Conservation (phyloP, 78 protist species). For the Reticulomyxa filosa region DNA sequence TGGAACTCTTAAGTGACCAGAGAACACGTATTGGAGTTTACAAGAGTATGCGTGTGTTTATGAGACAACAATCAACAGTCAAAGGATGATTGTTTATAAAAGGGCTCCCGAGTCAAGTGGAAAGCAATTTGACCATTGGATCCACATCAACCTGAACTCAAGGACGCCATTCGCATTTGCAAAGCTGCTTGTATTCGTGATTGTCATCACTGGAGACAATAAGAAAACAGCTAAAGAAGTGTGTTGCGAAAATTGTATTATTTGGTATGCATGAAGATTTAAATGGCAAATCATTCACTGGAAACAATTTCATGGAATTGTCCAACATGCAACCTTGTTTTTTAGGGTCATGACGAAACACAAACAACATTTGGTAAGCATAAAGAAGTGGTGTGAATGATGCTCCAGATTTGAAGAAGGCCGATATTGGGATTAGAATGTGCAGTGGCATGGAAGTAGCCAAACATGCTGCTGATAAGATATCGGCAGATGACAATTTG, state of each 20-base stretch:
- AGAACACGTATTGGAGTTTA: constrained; percentile 33
- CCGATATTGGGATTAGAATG: constrained; percentile 89
- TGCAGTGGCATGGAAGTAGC: constrained; percentile 84
- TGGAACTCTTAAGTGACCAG: too few relatives aligned
- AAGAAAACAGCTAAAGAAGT: constrained; percentile 45
- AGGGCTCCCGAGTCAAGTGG: too few relatives aligned
- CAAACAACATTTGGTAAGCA: too few relatives aligned
- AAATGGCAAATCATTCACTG: constrained; percentile 22
- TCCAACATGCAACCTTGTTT: constrained; percentile 6
- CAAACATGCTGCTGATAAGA: constrained; percentile 69
- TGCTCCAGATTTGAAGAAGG: constrained; percentile 62
- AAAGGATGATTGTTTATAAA: constrained; percentile 24
- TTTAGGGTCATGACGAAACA: background rate
- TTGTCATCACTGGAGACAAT: constrained; percentile 66
- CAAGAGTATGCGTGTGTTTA: constrained; percentile 32
- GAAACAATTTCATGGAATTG: constrained; percentile 24
- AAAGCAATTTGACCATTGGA: too few relatives aligned
- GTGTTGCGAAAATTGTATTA: constrained; percentile 16
- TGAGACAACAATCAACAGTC: too few relatives aligned
- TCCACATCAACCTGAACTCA: constrained; percentile 48
- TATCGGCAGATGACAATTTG: constrained; percentile 89
- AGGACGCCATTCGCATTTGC: constrained; percentile 28
- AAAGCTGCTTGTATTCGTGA: constrained; percentile 40
- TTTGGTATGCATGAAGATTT: constrained; percentile 12
- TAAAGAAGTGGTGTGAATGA: constrained; percentile 95